Evolutionary conservation across 2,329 filamentous ascomycete species (phyloP).

Genomic region (Bimuria novae-zelandiae): DNA sequence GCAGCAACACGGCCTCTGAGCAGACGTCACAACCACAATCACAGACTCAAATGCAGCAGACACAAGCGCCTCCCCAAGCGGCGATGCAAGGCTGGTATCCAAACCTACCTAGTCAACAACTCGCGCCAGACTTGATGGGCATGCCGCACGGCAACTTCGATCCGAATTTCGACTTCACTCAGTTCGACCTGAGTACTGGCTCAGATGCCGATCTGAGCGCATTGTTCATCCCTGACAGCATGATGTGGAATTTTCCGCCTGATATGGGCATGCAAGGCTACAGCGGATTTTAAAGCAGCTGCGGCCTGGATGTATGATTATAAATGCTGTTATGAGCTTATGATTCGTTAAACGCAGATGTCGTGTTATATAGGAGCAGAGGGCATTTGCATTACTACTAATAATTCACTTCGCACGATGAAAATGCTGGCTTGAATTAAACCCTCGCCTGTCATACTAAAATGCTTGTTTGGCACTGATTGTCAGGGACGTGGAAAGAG

Average conservation of each 20-base stretch:
- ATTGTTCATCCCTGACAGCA: slow-evolving; percentile 43
- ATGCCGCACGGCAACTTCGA: slow-evolving; percentile 37
- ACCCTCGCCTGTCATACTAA: no score
- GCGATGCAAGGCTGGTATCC: slow-evolving; percentile 37
- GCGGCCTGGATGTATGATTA: background rate
- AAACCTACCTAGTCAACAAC: slow-evolving; percentile 22
- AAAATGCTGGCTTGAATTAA: no score
- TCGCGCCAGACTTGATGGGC: slow-evolving; percentile 29
- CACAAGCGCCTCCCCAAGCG: slow-evolving; percentile 10
- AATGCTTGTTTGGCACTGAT: no score
- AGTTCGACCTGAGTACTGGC: slow-evolving; percentile 42
- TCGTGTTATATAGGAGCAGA: background rate
- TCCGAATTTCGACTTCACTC: slow-evolving; percentile 43
- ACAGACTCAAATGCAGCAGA: slow-evolving; percentile 15
- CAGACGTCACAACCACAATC: slow-evolving; percentile 12
- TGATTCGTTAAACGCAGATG: background rate
- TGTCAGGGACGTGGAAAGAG: no score
- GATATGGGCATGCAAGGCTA: slow-evolving; percentile 8
- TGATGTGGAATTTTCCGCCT: slow-evolving; percentile 35
- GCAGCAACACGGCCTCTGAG: slow-evolving; percentile 24
- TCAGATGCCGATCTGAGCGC: slow-evolving; percentile 44
- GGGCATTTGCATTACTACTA: no score
- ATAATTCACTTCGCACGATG: no score
- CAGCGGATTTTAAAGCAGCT: background rate
- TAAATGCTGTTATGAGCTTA: slow-evolving; percentile 1